Evolutionary conservation across 495 filamentous ascomycete species (phyloP).

Genomic region (Corynascus novoguineensis): DNA sequence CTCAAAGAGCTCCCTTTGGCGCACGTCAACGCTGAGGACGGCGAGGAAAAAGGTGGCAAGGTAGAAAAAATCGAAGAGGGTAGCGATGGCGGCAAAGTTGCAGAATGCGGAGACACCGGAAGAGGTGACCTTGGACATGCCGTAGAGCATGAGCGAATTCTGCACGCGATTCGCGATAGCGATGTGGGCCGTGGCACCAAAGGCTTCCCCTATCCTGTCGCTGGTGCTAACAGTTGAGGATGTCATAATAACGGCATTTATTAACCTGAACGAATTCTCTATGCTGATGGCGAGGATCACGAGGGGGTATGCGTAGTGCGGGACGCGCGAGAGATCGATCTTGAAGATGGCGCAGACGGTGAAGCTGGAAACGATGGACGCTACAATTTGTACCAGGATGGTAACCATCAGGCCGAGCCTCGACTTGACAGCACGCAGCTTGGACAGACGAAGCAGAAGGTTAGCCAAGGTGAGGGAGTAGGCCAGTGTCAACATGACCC

Average conservation of each 20-base stretch:
- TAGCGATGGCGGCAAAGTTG: constrained; percentile 61
- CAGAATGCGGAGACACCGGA: constrained; percentile 63
- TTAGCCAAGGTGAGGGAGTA: constrained; percentile 56
- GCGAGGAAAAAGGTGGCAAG: constrained; percentile 67
- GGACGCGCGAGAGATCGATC: constrained; percentile 56
- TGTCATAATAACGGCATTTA: constrained; percentile 62
- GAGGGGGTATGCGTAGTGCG: constrained; percentile 58
- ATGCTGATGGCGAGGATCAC: constrained; percentile 66
- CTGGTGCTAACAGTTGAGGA: constrained; percentile 56
- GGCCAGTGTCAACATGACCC: constrained; percentile 51
- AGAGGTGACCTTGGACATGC: constrained; percentile 53
- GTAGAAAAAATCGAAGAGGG: constrained; percentile 64
- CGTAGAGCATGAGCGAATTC: constrained; percentile 53
- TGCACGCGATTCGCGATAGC: constrained; percentile 55
- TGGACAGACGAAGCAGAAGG: constrained; percentile 52
- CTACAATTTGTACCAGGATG: constrained; percentile 57
- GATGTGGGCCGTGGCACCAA: constrained; percentile 63
- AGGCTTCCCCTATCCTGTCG: constrained; percentile 57
- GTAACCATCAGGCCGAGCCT: constrained; percentile 60
- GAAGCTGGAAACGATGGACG: constrained; percentile 62
- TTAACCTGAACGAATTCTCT: constrained; percentile 67
- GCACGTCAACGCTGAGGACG: constrained; percentile 68
- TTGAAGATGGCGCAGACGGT: constrained; percentile 58
- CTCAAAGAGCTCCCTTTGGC: constrained; percentile 57
- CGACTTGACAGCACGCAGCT: constrained; percentile 62